Evolutionary conservation across 1,139 yeast species (phyloP).

Genomic region (Magnusiomyces suaveolens): DNA sequence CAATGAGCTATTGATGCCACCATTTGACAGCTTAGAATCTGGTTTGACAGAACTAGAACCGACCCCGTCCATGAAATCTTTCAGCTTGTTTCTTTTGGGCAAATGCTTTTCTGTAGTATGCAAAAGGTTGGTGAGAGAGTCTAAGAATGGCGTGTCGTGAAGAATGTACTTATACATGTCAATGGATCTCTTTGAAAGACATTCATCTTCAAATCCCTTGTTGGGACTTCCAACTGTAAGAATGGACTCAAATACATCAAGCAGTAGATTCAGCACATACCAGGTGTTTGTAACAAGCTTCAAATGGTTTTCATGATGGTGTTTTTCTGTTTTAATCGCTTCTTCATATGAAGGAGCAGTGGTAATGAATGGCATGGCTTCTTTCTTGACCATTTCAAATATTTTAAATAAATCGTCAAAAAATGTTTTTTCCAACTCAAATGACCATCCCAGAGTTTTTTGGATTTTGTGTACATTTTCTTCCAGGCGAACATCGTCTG

Average conservation of each 20-base stretch:
- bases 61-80: not conserved
- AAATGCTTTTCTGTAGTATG: constrained; percentile 21
- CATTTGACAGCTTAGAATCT: not conserved
- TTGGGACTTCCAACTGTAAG: constrained; percentile 5
- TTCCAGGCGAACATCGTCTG: not conserved
- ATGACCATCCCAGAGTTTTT: not conserved
- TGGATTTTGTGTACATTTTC: not conserved
- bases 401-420: not conserved
- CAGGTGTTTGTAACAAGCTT: constrained; percentile 13
- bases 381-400: not conserved
- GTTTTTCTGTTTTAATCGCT: constrained; percentile 6
- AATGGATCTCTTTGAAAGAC: not conserved
- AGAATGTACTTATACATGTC: constrained; percentile 4
- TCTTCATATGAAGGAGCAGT: constrained; percentile 6
- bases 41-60: not conserved
- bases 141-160: constrained; percentile 7
- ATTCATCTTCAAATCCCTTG: not conserved
- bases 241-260: constrained; percentile 12
- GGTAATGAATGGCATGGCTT: constrained; percentile 1
- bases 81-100: constrained; percentile 23
- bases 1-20: not conserved
- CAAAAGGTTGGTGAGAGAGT: constrained; percentile 18
- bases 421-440: not conserved
- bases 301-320: constrained; percentile 2
- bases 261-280: constrained; percentile 5